Evolutionary conservation across 805 yeast genomes (phyloP).

Genomic region (Komagataella kurtzmanii): DNA sequence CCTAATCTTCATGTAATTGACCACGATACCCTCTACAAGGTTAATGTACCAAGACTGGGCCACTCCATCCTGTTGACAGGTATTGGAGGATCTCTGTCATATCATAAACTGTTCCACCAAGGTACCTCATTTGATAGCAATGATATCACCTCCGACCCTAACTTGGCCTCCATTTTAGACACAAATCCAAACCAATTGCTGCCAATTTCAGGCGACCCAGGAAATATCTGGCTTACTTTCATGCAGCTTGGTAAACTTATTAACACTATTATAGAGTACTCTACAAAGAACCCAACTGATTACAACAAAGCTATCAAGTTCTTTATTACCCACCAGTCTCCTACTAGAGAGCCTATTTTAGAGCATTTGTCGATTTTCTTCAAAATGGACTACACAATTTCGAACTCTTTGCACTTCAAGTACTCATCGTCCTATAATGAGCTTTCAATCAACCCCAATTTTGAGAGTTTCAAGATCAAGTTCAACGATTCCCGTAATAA

Average conservation of each 20-base stretch:
- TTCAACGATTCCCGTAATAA: constrained; percentile 49
- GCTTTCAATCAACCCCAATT: constrained; percentile 44
- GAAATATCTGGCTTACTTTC: constrained; percentile 64
- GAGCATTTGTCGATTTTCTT: constrained; percentile 55
- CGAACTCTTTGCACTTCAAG: constrained; percentile 61
- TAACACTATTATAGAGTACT: constrained; percentile 26
- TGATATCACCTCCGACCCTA: constrained; percentile 16
- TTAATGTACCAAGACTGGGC: constrained; percentile 24
- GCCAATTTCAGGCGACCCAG: constrained; percentile 49
- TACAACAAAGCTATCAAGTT: constrained; percentile 35
- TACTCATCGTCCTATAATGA: constrained; percentile 63
- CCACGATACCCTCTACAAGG: constrained; percentile 32
- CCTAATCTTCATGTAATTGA: constrained; percentile 51
- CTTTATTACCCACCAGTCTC: constrained; percentile 58
- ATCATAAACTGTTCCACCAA: constrained; percentile 55
- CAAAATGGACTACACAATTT: constrained; percentile 59
- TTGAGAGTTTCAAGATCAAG: constrained; percentile 50
- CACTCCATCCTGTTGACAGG: constrained; percentile 47
- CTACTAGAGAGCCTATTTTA: constrained; percentile 53
- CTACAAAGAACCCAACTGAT: constrained; percentile 16
- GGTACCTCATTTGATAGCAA: constrained; percentile 29
- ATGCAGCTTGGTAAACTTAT: constrained; percentile 58
- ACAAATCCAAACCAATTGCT: constrained; percentile 12
- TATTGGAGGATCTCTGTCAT: constrained; percentile 57
- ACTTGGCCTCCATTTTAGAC: constrained; percentile 1